Evolutionary conservation across 1,284 basidiomycete species (phyloP), one percentile per base, ranked within the genome.

Genomic region (Cronartium quercuum): DNA sequence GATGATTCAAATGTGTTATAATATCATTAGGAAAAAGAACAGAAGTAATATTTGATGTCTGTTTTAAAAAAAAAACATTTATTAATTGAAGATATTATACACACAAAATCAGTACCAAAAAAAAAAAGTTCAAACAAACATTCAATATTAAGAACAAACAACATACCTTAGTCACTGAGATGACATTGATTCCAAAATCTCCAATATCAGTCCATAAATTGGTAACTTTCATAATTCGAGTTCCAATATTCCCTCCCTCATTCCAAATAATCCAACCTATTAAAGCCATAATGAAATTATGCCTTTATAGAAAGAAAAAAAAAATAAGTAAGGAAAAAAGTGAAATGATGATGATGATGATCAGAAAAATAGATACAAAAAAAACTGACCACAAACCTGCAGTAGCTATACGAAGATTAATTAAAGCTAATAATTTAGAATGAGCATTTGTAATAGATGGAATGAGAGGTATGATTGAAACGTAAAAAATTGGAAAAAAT

Each of bases 401-500:
- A 15, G 69, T 73, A 34, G 69, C 69, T 57, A 73, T 51, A 18
- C 69, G 61, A 21, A 73, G 55, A 9, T 29, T 58, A 6, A 24
- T 51, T 0, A 66, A 12, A 29, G 62, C 40, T 3, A 51, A 34
- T 15, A 66, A 57, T 57, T 57, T n/a, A 24, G 51, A 57, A 12
- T 57, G 21, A 24, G 51, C 21, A 57, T 57, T n/a, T 10, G n/a
- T 24, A 24, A 29, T 57, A 9, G 51, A 15, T 24, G 51, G n/a
- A 24, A 57, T 10, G 51, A 57, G 21, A 2, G 51, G n/a, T 57
- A 57, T 10, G 35, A 62, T 73, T n/a, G 38, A 64, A 13, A 73
- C 69, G 62, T 73, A 73, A 42, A 44, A 73, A 35, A 65, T 62
- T 40, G 69, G 69, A 24, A 73, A 64, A 24, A 64, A 55, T 18